A percentile compares a stretch with the other conserved stretches of the same genome.
Evolutionary conservation across 1,139 yeast genomes (phyloP).

Genomic region (Lodderomyces metapsilosis): DNA sequence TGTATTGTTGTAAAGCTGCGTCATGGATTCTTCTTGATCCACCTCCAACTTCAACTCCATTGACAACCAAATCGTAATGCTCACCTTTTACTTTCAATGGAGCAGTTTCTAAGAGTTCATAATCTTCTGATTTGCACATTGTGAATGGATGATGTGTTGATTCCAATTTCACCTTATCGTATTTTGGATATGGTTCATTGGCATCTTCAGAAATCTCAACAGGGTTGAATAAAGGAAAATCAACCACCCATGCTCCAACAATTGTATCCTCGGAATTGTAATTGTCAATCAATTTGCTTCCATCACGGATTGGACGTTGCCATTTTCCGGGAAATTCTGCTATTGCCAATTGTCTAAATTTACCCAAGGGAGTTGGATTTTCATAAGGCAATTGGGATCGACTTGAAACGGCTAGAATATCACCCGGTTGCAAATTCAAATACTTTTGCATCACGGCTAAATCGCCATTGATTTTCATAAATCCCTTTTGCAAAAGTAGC

Average conservation of each 20-base stretch:
- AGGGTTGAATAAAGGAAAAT: conserved; percentile 90
- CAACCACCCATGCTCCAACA: conserved; percentile 83
- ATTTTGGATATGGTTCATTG: conserved; percentile 55
- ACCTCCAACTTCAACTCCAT: conserved; percentile 96
- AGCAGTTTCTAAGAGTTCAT: conserved; percentile 46
- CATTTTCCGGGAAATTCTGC: conserved; percentile 50
- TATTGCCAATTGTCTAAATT: conserved; percentile 73
- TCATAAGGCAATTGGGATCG: conserved; percentile 71
- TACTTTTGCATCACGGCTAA: conserved; percentile 26
- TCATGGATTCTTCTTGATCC: conserved; percentile 97
- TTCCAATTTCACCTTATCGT: conserved; percentile 46
- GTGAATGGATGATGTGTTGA: conserved; percentile 98
- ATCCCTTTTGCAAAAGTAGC: conserved; percentile 30
- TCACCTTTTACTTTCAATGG: conserved; percentile 82
- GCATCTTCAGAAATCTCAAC: conserved; percentile 41
- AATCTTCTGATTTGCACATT: conserved; percentile 76
- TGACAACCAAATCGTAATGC: conserved; percentile 90
- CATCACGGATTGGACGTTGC: conserved; percentile 39
- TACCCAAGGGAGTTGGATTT: conserved; percentile 93
- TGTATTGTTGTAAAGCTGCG: conserved; percentile 66
- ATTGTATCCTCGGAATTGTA: conserved; percentile 32
- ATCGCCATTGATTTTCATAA: conserved; percentile 16
- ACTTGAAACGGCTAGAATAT: conserved; percentile 70
- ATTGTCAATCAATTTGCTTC: conserved; percentile 16
- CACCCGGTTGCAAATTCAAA: conserved; percentile 60